Evolutionary conservation across 1,139 yeast species (phyloP).

Genomic region (Pichia sp.): DNA sequence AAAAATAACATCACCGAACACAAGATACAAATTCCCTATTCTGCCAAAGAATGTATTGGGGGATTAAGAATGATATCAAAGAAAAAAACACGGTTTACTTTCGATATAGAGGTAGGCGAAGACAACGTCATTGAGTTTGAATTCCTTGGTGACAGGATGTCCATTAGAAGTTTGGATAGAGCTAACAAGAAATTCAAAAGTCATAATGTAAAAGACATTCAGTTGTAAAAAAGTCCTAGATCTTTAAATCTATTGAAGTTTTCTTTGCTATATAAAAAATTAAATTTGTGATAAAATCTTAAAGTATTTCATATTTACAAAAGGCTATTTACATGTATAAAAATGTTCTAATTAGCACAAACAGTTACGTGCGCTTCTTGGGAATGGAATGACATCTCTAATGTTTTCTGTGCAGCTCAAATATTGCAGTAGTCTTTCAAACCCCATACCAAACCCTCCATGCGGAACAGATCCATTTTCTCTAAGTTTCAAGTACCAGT

Average conservation of each 20-base stretch:
- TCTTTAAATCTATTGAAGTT: too few species aligned
- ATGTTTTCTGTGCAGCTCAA: slow-evolving; percentile 69
- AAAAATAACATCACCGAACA: slow-evolving; percentile 31
- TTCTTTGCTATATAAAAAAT: neutral
- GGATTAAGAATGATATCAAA: slow-evolving; percentile 31
- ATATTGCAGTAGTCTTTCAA: slow-evolving; percentile 77
- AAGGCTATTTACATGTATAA: neutral
- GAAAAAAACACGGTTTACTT: slow-evolving; percentile 27
- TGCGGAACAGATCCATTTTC: slow-evolving; percentile 82
- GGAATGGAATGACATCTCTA: slow-evolving; percentile 83
- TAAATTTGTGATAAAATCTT: neutral
- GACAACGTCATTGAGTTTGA: slow-evolving; percentile 49
- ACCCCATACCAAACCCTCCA: slow-evolving; percentile 97
- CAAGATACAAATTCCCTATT: slow-evolving; percentile 15
- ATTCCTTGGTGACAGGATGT: slow-evolving; percentile 75
- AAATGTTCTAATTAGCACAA: slow-evolving; percentile 33
- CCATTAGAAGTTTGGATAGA: slow-evolving; percentile 73
- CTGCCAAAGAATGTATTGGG: slow-evolving; percentile 28
- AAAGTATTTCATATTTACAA: slow-evolving; percentile 1
- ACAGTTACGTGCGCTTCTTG: slow-evolving; percentile 51
- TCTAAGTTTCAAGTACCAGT: slow-evolving; percentile 78
- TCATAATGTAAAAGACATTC: slow-evolving; percentile 38
- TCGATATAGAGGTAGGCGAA: slow-evolving; percentile 22
- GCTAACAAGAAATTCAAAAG: slow-evolving; percentile 82
- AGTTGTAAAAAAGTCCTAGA: neutral